Base-by-base conservation (phyloP, 805 yeast genomes). In the Pichia occidentalis region DNA sequence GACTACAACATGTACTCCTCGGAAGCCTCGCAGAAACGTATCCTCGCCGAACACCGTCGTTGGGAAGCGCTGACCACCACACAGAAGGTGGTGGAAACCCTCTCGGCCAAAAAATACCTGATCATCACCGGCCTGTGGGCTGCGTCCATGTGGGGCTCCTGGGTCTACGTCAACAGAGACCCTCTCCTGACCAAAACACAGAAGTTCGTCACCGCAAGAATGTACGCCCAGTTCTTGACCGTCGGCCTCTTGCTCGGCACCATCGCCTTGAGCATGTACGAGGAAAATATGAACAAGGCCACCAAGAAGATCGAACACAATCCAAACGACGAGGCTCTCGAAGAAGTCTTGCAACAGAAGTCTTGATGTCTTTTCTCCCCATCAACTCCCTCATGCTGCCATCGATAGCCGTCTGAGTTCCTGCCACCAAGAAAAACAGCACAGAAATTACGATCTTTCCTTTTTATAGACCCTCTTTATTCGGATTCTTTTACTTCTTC, bases 181-280 rank as follows among this genome's bases (percentile, higher is more conserved):
- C 79, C 77, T 46, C 65, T 77, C 56, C 72, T 85, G 80, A 73
- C 85, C 38, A 71, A 68, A 46, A 63, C 92, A 5, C 95, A 85
- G 63, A 85, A 83, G 59, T 75, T 83, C 34, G 92, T 82, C 24
- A 88, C 81, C 56, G 94, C 94, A 23, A 78, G 95, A 73, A 85
- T 85, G 83, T 85, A 85, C 56, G 95, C 95, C 9, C 95, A 85
- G 60, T 84, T 81, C 47, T 61, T 83, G 38, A 82, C 95, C 2
- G 87, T 85, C 37, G 71, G 72, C 9, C 63, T 85, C 44, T 63
- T 85, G 47, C 60, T 85, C 38, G 86, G 78, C 17, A 75, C 92
- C 0, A 71, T 85, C 52, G 77, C 77, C 36, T 61, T 80, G 47
- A 68, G 79, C 31, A 70, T 77, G 61, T 79, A 75, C 46, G 86